Base-by-base conservation (phyloP, 2,329 filamentous ascomycete species). In the Clonostachys chloroleuca region DNA sequence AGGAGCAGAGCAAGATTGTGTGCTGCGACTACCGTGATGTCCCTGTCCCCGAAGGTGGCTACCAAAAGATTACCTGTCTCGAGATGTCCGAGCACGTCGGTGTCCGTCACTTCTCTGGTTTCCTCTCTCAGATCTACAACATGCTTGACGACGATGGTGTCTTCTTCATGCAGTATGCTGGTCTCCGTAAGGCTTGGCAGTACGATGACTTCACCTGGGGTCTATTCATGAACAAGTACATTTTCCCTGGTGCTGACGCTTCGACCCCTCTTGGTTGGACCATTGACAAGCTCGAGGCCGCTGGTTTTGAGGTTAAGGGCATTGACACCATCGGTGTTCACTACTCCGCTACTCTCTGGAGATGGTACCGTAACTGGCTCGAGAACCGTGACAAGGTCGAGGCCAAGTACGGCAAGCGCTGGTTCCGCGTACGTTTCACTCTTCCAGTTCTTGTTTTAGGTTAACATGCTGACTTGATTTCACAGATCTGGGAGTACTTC, bases 11-110 rank as follows among this genome's bases (percentile, higher is more conserved):
- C 74, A 86, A 83, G 56, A 92, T 97, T 63, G 75, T 96, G 53
- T 97, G 94, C 80, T 89, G 91, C 81, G 94, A 97, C 69, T 99
- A 97, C 77, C 90, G 94, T 62, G 94, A 97, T 63, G 92, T 94
- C 55, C 89, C 90, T 20, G 80, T 88, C 17, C 85, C 89, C 17
- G 72, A 86, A 58, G 61, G 60, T 46, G 56, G 61, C 47, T 97
- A 92, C 77, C 83, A 95, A 72, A 95, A 96, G 76, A 96, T 97
- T 63, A 96, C 92, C 58, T 95, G 90, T 69, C 83, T 97, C 47
- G 94, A 99, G 72, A 97, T 97, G 94, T 92, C 90, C 47, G 94
- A 97, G 77, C 94, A 99, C 73, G 94, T 97, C 58, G 94, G 94
- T 73, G 88, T 97, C 51, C 87, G 91, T 55, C 88, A 96, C 72